Conservation (phyloP, 768 basidiomycete species). For the Hortiboletus flavorubellus region DNA sequence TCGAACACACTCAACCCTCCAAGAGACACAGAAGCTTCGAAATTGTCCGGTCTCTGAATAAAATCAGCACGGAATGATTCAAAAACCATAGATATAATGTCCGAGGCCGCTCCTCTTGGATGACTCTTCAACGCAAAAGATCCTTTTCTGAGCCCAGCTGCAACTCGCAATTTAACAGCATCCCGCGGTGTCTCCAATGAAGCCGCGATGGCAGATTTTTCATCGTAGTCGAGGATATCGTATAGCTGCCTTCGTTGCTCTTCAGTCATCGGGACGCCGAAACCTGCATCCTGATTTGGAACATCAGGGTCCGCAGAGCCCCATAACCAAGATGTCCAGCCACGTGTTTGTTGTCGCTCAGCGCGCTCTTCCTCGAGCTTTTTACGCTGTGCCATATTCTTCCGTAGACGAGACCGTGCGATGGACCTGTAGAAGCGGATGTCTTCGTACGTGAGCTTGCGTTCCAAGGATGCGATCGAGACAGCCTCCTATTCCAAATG, state of each 20-base stretch:
- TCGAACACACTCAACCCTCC: conserved; percentile 88
- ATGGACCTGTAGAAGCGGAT: conserved; percentile 97
- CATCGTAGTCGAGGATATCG: conserved; percentile 88
- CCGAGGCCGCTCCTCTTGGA: conserved; percentile 57
- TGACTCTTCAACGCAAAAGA: conserved; percentile 81
- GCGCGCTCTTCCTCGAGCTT: conserved; percentile 68
- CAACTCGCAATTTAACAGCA: conserved; percentile 71
- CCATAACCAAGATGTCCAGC: conserved; percentile 83
- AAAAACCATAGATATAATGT: conserved; percentile 85
- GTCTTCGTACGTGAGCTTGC: conserved; percentile 87
- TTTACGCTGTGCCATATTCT: conserved; percentile 70
- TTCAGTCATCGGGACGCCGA: conserved; percentile 75
- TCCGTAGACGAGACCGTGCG: conserved; percentile 80
- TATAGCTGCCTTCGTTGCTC: conserved; percentile 89
- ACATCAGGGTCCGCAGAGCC: conserved; percentile 47
- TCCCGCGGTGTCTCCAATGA: conserved; percentile 73
- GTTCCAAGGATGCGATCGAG: conserved; percentile 65
- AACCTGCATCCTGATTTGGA: conserved; percentile 49
- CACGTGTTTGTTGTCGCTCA: conserved; percentile 48
- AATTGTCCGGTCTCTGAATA: conserved; percentile 80
- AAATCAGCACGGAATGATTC: conserved; percentile 82
- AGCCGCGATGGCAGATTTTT: conserved; percentile 69
- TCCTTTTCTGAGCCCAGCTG: conserved; percentile 80
- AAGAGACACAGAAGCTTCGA: conserved; percentile 82
- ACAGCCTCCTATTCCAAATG: conserved; percentile 42